phyloP scores from a whole-genome alignment of 306 rosid genomes.

The Gastrolobium villosum region DNA sequence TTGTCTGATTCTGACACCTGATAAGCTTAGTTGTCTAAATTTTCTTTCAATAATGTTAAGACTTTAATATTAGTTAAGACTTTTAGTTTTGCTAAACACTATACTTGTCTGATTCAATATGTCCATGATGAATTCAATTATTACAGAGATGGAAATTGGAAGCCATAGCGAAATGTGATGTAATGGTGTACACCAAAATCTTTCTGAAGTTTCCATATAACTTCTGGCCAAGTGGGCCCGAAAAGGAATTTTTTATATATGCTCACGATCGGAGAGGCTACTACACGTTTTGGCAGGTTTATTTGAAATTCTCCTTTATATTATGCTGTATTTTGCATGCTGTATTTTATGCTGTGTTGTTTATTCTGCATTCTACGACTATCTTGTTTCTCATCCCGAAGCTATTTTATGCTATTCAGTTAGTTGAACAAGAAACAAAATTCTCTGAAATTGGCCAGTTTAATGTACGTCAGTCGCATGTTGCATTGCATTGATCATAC shows the following conservation, averaged over 20 bases:
- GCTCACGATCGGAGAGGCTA: slow-evolving; percentile 98
- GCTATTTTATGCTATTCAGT: slow-evolving; percentile 9
- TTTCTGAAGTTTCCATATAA: slow-evolving; percentile 88
- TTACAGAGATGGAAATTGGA: slow-evolving; percentile 91
- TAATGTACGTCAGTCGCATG: neutral
- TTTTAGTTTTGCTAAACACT: slow-evolving; percentile 18
- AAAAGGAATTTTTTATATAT: slow-evolving; percentile 93
- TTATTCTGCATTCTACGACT: neutral
- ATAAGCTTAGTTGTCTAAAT: slow-evolving; percentile 44
- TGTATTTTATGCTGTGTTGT: neutral
- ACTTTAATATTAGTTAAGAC: slow-evolving; percentile 28
- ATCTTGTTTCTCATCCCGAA: slow-evolving; percentile 25
- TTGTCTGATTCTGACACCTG: slow-evolving; percentile 40
- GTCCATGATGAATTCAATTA: slow-evolving; percentile 44
- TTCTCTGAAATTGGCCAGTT: neutral
- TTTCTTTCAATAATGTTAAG: slow-evolving; percentile 26
- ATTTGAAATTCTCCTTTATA: slow-evolving; percentile 24
- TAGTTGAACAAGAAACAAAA: neutral
- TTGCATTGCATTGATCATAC: neutral
- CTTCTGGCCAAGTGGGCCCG: slow-evolving; percentile 97
- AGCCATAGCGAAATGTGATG: slow-evolving; percentile 88
- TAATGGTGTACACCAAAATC: slow-evolving; percentile 94
- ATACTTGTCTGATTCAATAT: slow-evolving; percentile 39
- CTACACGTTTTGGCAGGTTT: slow-evolving; percentile 99
- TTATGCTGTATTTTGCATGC: slow-evolving; percentile 46